Percentiles rank a stretch among this genome's conserved stretches.
phyloP scores from a whole-genome alignment of 495 filamentous ascomycete species.

The Xylaria grammica region DNA sequence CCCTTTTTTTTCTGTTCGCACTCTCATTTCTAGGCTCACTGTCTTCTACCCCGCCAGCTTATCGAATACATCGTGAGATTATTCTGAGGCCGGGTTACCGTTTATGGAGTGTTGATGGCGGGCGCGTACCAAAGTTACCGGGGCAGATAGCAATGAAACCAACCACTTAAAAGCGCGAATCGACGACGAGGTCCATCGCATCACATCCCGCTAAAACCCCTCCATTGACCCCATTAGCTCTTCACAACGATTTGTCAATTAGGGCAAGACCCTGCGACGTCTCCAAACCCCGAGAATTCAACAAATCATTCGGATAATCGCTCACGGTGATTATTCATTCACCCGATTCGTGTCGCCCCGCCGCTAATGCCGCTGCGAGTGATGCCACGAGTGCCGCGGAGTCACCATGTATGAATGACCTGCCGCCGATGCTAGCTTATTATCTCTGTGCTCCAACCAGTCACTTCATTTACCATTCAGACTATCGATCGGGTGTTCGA shows the following conservation, averaged over 20 bases:
- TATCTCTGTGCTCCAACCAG: neutral
- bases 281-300: conserved; percentile 12
- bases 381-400: conserved; percentile 15
- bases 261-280: conserved; percentile 15
- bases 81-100: neutral
- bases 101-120: neutral
- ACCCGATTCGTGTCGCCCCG: neutral
- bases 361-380: conserved; percentile 13
- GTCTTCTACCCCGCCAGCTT: neutral
- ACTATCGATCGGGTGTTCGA: neutral
- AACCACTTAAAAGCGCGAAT: neutral
- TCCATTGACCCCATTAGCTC: neutral
- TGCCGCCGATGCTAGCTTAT: neutral
- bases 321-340: neutral
- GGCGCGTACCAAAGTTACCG: neutral
- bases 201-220: conserved; percentile 11
- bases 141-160: conserved; percentile 1
- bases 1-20: too few species aligned
- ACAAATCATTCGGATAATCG: conserved; percentile 10
- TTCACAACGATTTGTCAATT: conserved; percentile 18
- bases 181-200: neutral
- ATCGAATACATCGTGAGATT: neutral
- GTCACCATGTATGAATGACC: conserved; percentile 6
- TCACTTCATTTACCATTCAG: neutral
- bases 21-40: too few species aligned